Evolutionary conservation across 805 yeast species (phyloP), one percentile per base, ranked within the genome.

Genomic region (Lachancea kluyveri): DNA sequence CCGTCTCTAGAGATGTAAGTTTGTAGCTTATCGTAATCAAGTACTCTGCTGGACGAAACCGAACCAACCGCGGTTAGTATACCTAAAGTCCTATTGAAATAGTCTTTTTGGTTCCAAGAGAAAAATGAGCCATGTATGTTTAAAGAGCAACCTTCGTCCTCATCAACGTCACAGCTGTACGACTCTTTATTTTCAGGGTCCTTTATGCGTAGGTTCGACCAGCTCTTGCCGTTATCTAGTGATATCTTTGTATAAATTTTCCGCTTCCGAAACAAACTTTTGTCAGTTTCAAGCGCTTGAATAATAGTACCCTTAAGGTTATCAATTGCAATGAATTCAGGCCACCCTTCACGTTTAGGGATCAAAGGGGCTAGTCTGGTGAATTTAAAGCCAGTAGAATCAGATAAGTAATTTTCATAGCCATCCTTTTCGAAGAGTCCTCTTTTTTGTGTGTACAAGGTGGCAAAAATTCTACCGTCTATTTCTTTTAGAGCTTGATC

Each of bases 1-100:
- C 84, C 87, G 59, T 85, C 86, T 35, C 79, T 61, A 0, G 94
- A 80, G 5, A 83, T 51, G 50, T 64, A 86, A 1, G 92, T 74
- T 31, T 60, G 59, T 6, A 31, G 31, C 9, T 40, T 36, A 6
- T 29, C 36, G 28, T 27, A 23, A 14, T 31, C 26, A 3, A 20
- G 4, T n/a, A n/a, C n/a, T n/a, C n/a, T n/a, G n/a, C n/a, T n/a
- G n/a, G n/a, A n/a, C n/a, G n/a, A n/a, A 4, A 31, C 21, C 8
- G 25, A 28, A 15, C 57, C 59, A 3, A 39, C 10, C n/a, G n/a
- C n/a, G 30, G 49, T 32, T 24, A 64, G 24, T 19, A 66, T 68
- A 26, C 77, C 79, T 0, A 80, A 75, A 0, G 79, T 68, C n/a
- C n/a, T n/a, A n/a, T n/a, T n/a, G n/a, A n/a, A n/a, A n/a, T n/a